Base-by-base conservation (phyloP, 2,329 filamentous ascomycete species). In the Ramularia endophylla region DNA sequence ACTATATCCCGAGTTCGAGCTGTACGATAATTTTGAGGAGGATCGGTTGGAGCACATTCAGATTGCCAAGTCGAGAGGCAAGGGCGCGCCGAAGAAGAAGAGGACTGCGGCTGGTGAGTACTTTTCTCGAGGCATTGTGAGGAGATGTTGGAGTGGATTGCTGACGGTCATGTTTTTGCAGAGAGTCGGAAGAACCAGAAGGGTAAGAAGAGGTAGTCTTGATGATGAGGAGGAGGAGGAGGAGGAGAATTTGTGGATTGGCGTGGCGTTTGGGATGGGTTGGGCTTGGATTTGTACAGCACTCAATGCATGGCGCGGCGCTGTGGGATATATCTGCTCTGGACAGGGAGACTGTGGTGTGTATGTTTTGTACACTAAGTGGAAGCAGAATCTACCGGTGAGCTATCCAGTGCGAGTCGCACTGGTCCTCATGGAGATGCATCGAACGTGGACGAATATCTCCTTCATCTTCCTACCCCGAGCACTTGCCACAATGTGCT, bases 21-120 rank as follows among this genome's bases (percentile, higher is more conserved):
- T 82, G 5, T 80, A 81, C 57, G 79, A 95, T 55, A 82, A 92
- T 47, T 71, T 74, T 3, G 86, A 94, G 63, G 79, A 87, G 55
- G 83, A 92, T 51, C 81, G 92, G 55, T 69, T 87, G 47, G 87
- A 87, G 64, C 78, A 81, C 65, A 74, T 89, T 52, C 64, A 55
- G 59, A 69, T 66, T 28, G 47, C 57, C 56, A 89, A 87, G 65
- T 67, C 76, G 20, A 81, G 88, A 70, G 89, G 88, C 53, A 95
- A 97, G 73, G 83, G 83, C 41, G 78, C 83, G 32, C 88, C 90
- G 6, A 84, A 94, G 77, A 95, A 94, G 78, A 94, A 92, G 75
- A 81, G 73, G 60, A 80, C 73, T 32, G 67, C 67, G 53, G 66
- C 65, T 44, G 68, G 68, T 70, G 41, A 56, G 60, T 64, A 56